Evolutionary conservation across 371 early-diverging fungal species (phyloP).

Genomic region (Modicella reniformis): DNA sequence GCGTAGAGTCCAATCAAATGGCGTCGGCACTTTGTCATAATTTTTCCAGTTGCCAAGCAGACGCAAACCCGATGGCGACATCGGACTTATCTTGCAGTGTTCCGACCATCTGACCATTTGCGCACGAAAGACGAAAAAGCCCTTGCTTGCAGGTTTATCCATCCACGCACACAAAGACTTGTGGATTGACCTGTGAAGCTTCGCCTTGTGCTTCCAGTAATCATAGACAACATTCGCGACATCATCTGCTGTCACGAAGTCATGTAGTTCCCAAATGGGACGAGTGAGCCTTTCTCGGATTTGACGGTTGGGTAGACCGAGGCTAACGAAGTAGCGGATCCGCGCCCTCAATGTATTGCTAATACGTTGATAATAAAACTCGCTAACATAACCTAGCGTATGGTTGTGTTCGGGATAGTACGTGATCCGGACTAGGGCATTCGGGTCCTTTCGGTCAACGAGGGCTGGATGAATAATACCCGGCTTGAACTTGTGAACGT

Average conservation of each 20-base stretch:
- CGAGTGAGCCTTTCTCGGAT: constrained; percentile 7
- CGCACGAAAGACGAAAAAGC: background rate
- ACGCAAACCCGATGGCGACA: too few relatives aligned
- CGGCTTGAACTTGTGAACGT: too few relatives aligned
- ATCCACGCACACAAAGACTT: background rate
- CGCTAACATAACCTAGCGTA: background rate
- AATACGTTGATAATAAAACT: constrained; percentile 3
- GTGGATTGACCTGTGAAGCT: background rate
- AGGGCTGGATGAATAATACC: background rate
- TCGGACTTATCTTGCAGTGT: too few relatives aligned
- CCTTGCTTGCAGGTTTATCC: background rate
- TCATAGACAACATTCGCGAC: background rate
- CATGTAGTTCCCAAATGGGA: background rate
- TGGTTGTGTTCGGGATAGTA: constrained; percentile 13
- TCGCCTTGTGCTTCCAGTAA: constrained; percentile 1
- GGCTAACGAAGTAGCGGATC: background rate
- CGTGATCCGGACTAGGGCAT: constrained; percentile 2
- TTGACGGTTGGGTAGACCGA: constrained; percentile 4
- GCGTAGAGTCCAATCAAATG: constrained; percentile 1
- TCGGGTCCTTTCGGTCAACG: background rate
- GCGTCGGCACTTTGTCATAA: too few relatives aligned
- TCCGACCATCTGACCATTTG: too few relatives aligned
- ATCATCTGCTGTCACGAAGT: constrained; percentile 5
- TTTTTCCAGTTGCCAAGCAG: too few relatives aligned
- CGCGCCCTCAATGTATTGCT: background rate